Percentiles rank a stretch among this genome's conserved stretches.
Conservation (phyloP, 768 basidiomycete genomes). For the Russula dissimulans region DNA sequence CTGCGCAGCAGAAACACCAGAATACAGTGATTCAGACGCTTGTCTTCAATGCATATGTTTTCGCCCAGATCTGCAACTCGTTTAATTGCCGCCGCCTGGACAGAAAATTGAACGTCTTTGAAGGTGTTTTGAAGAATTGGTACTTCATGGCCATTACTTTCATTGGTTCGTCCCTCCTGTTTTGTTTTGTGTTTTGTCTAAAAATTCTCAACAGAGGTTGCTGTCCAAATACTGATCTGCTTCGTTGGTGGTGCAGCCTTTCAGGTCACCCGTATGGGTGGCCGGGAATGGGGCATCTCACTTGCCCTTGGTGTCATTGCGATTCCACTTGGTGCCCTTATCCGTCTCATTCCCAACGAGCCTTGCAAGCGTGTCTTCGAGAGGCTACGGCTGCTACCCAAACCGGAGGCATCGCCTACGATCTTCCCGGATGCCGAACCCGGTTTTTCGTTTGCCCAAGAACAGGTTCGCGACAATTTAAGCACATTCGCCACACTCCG, state of each 20-base stretch:
- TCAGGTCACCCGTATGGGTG: conserved; percentile 69
- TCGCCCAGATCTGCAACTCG: conserved; percentile 95
- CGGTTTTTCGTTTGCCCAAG: conserved; percentile 72
- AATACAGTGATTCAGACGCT: conserved; percentile 62
- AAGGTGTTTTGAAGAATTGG: conserved; percentile 66
- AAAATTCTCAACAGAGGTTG: conserved; percentile 53
- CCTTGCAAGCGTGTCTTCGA: conserved; percentile 63
- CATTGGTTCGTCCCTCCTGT: conserved; percentile 50
- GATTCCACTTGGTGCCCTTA: conserved; percentile 75
- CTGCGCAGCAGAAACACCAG: conserved; percentile 27
- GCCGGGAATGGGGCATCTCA: conserved; percentile 89
- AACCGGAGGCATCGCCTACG: conserved; percentile 58
- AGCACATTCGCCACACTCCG: conserved; percentile 72
- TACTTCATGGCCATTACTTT: conserved; percentile 81
- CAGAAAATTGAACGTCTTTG: conserved; percentile 78
- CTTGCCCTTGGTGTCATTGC: conserved; percentile 80
- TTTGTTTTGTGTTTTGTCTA: not conserved
- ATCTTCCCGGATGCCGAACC: conserved; percentile 46
- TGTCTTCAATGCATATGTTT: conserved; percentile 98
- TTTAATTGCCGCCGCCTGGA: conserved; percentile 87
- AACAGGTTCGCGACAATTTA: conserved; percentile 80
- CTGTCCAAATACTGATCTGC: conserved; percentile 78
- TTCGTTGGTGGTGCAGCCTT: conserved; percentile 90
- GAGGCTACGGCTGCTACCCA: conserved; percentile 48
- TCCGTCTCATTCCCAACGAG: conserved; percentile 72